Base-by-base conservation (phyloP, 495 filamentous ascomycete species). In the Neurospora sp. region DNA sequence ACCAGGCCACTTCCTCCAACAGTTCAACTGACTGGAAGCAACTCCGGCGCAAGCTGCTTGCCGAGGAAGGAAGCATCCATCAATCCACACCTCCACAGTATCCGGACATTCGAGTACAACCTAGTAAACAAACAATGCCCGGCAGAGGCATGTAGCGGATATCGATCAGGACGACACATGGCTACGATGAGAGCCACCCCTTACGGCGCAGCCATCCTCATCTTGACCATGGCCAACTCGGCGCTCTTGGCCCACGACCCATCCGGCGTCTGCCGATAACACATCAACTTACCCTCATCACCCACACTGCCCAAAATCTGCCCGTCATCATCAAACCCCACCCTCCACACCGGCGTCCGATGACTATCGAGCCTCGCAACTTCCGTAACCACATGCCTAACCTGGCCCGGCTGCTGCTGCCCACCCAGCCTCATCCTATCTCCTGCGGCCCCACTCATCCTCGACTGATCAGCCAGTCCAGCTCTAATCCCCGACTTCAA, bases 321-420 rank as follows among this genome's bases (percentile, higher is more conserved):
- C 9, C 88, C 88, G 69, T 89, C 88, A 37, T 86, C 86, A 72
- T 90, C 88, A 75, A 89, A 90, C 3, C 81, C 84, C 7, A 90
- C 87, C 70, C 86, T 80, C 88, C 88, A 90, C 6, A 90, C 87
- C 5, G 88, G 87, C 39, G 83, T 86, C 44, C 82, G 80, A 73
- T 89, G 86, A 53, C 82, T 81, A 37, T 87, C 84, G 68, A 89
- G 82, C 73, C 83, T 85, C 16, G 87, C 84, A 12, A 89, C 76
- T 72, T 88, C 81, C 70, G 80, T 84, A 48, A 83, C 80, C 42
- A 76, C 78, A 77, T 86, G 85, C 42, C 73, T 75, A n/a, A 86
- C 79, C 80, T 84, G 83, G 42, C 79, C 86, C 48, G 81, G 83
- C 65, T 79, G 75, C 22, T 27, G 53, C 22, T 61, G 53, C 53